phyloP scores from a whole-genome alignment of 2,329 filamentous ascomycete species.

The Clarireedia hainanense region DNA sequence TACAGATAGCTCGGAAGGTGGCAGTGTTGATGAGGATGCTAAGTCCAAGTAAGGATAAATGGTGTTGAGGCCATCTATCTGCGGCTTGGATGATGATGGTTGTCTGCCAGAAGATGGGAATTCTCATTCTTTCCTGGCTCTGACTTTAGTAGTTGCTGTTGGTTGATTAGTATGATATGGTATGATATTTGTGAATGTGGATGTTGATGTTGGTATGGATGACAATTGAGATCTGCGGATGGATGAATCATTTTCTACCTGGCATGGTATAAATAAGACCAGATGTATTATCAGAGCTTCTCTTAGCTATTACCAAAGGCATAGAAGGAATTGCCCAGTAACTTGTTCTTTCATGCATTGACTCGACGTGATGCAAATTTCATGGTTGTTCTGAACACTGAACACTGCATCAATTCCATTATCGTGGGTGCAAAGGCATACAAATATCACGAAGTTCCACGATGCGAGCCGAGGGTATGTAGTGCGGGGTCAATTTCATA shows the following conservation, averaged over 20 bases:
- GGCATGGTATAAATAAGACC: conserved; percentile 20
- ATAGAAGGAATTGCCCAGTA: conserved; percentile 29
- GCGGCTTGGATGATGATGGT: conserved; percentile 15
- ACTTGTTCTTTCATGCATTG: background rate
- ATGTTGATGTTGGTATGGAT: conserved; percentile 17
- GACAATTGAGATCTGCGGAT: conserved; percentile 9
- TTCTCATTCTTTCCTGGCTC: conserved; percentile 15
- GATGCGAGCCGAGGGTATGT: too few species aligned
- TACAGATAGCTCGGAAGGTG: conserved; percentile 27
- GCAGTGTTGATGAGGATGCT: conserved; percentile 32
- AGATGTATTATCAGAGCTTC: conserved; percentile 23
- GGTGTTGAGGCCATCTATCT: background rate
- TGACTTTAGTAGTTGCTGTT: conserved; percentile 5
- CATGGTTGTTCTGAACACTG: background rate
- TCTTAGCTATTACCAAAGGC: conserved; percentile 25
- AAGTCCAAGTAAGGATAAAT: conserved; percentile 31
- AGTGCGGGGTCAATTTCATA: too few species aligned
- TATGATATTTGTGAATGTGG: background rate
- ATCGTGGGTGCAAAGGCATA: too few species aligned
- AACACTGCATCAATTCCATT: background rate
- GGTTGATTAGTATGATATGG: background rate
- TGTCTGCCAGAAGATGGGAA: conserved; percentile 21
- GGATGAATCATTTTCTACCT: conserved; percentile 4
- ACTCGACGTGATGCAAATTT: background rate
- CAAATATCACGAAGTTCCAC: too few species aligned